Conservation (phyloP, 2,329 filamentous ascomycete species). For the Hortaea sp. region DNA sequence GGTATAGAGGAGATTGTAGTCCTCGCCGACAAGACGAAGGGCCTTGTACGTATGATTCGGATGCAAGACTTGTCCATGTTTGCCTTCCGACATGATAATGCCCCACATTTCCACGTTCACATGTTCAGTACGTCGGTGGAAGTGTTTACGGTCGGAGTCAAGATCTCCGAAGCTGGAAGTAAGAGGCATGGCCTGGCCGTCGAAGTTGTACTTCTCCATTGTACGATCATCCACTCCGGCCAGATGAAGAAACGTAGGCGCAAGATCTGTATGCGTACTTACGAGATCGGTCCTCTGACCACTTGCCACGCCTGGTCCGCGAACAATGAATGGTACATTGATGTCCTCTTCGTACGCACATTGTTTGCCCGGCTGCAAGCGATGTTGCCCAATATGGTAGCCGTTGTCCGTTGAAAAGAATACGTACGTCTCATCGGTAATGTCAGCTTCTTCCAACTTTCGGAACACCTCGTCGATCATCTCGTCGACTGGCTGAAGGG, state of each 20-base stretch:
- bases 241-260: constrained; percentile 27
- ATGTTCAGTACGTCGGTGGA: constrained; percentile 20
- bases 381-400: constrained; percentile 27
- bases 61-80: constrained; percentile 13
- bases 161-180: constrained; percentile 2
- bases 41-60: constrained; percentile 25
- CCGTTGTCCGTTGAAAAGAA: constrained; percentile 33
- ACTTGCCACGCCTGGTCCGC: constrained; percentile 27
- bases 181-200: constrained; percentile 27
- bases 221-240: constrained; percentile 22
- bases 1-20: constrained; percentile 54
- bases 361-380: constrained; percentile 31
- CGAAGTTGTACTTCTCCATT: constrained; percentile 8
- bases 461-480: constrained; percentile 39
- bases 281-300: constrained; percentile 23
- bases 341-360: constrained; percentile 32
- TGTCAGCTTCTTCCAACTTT: constrained; percentile 31
- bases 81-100: constrained; percentile 23
- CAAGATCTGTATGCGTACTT: constrained; percentile 31
- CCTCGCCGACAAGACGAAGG: constrained; percentile 15
- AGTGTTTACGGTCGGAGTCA: neutral
- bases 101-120: constrained; percentile 35
- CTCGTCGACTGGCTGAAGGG: constrained; percentile 46
- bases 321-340: constrained; percentile 30
- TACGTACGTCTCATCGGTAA: constrained; percentile 39